A percentile compares a stretch with the other conserved stretches of the same genome.
phyloP scores from a whole-genome alignment of 73 alveolate genomes.

The Tetrahymena malaccensis region DNA sequence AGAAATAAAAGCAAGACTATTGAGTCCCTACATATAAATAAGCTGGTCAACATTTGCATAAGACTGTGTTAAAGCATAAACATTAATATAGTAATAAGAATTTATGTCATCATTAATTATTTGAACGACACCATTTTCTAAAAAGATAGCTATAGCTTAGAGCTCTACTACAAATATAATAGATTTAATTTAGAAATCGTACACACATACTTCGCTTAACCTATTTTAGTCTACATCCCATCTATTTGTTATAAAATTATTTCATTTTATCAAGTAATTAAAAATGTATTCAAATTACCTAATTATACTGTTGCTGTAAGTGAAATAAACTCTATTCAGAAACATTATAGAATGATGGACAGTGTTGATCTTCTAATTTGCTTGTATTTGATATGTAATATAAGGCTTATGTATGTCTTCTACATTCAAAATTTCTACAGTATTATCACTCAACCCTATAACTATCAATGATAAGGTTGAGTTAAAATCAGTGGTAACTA shows the following conservation, averaged over 20 bases:
- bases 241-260: background rate
- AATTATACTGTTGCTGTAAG: background rate
- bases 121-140: background rate
- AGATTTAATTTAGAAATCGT: background rate
- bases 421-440: background rate
- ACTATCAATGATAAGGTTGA: background rate
- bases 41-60: background rate
- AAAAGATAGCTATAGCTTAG: background rate
- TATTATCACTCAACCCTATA: background rate
- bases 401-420: background rate
- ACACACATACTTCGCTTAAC: background rate
- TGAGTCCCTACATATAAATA: background rate
- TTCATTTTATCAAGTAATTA: background rate
- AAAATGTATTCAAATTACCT: background rate
- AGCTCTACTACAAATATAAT: background rate
- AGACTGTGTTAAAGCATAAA: background rate
- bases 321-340: background rate
- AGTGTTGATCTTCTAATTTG: background rate
- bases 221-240: background rate
- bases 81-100: background rate
- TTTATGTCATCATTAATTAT: background rate
- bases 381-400: background rate
- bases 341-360: background rate
- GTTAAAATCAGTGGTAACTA: background rate
- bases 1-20: background rate